phyloP scores from a whole-genome alignment of 2,329 filamentous ascomycete genomes.

The Aspergillus amoenus region DNA sequence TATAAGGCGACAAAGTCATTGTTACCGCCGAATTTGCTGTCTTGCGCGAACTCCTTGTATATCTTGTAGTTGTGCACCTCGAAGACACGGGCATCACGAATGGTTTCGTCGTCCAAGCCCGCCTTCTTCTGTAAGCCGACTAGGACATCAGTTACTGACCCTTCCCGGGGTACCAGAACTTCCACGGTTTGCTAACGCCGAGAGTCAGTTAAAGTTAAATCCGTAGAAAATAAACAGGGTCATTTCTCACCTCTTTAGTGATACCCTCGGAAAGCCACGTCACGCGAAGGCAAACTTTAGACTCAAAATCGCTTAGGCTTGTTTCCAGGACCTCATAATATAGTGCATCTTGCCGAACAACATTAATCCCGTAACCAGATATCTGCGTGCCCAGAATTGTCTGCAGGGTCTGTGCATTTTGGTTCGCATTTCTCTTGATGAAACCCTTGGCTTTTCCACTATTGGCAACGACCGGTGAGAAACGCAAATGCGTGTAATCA shows the following conservation, averaged over 20 bases:
- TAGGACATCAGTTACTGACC: slow-evolving; percentile 75
- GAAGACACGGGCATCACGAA: slow-evolving; percentile 73
- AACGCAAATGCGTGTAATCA: slow-evolving; percentile 82
- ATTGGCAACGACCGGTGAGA: slow-evolving; percentile 78
- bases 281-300: slow-evolving; percentile 82
- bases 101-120: slow-evolving; percentile 72
- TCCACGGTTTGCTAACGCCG: slow-evolving; percentile 68
- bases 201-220: slow-evolving; percentile 13
- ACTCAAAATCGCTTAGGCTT: slow-evolving; percentile 88
- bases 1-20: slow-evolving; percentile 83
- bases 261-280: slow-evolving; percentile 87
- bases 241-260: slow-evolving; percentile 71
- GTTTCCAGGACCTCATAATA: slow-evolving; percentile 95
- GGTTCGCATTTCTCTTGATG: slow-evolving; percentile 70
- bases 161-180: slow-evolving; percentile 83
- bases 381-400: slow-evolving; percentile 77
- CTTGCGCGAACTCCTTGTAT: slow-evolving; percentile 70
- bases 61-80: slow-evolving; percentile 82
- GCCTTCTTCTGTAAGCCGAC: slow-evolving; percentile 76
- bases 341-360: slow-evolving; percentile 72
- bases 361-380: slow-evolving; percentile 65
- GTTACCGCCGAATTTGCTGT: slow-evolving; percentile 74
- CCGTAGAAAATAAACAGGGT: not conserved
- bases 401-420: slow-evolving; percentile 70
- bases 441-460: slow-evolving; percentile 74